Conservation (phyloP, 306 rosid species). For the Chamaecrista fasciculata region DNA sequence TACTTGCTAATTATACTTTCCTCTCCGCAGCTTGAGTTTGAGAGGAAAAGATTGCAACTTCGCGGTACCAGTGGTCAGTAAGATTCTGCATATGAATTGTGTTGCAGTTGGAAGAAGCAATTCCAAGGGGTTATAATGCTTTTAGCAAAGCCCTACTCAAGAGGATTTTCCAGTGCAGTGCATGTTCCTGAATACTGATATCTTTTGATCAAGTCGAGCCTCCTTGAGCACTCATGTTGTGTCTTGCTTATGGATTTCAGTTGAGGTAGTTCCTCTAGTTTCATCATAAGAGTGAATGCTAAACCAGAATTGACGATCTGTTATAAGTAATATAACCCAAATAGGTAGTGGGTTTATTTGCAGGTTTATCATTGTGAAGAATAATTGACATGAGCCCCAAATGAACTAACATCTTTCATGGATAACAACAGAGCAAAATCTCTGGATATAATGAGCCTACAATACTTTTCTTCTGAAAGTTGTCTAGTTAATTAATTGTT, state of each 20-base stretch:
- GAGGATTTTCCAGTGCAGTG: slow-evolving; percentile 42
- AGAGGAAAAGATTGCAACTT: slow-evolving; percentile 82
- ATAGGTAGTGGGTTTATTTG: slow-evolving; percentile 26
- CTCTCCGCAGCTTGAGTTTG: slow-evolving; percentile 63
- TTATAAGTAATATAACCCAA: slow-evolving; percentile 22
- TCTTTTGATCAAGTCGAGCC: slow-evolving; percentile 31
- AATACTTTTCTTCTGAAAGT: background rate
- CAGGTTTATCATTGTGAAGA: slow-evolving; percentile 18
- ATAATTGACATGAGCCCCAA: slow-evolving; percentile 27
- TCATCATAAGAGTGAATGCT: slow-evolving; percentile 35
- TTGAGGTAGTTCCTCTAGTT: slow-evolving; percentile 39
- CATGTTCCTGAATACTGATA: slow-evolving; percentile 34
- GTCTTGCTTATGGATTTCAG: slow-evolving; percentile 38
- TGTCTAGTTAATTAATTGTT: slow-evolving; percentile 15
- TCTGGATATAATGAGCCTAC: background rate
- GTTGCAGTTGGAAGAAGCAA: slow-evolving; percentile 28
- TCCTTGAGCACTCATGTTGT: slow-evolving; percentile 38
- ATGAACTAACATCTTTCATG: slow-evolving; percentile 23
- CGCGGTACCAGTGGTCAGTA: slow-evolving; percentile 54
- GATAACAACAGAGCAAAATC: slow-evolving; percentile 10
- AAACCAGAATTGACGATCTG: slow-evolving; percentile 22
- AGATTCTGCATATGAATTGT: slow-evolving; percentile 33
- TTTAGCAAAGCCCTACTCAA: slow-evolving; percentile 26
- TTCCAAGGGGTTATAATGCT: slow-evolving; percentile 33
- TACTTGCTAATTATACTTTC: background rate